Percentiles rank a stretch among this genome's conserved stretches.
Conservation (phyloP, 192 early-diverging fungal species). For the Backusella parvicylindrica region DNA sequence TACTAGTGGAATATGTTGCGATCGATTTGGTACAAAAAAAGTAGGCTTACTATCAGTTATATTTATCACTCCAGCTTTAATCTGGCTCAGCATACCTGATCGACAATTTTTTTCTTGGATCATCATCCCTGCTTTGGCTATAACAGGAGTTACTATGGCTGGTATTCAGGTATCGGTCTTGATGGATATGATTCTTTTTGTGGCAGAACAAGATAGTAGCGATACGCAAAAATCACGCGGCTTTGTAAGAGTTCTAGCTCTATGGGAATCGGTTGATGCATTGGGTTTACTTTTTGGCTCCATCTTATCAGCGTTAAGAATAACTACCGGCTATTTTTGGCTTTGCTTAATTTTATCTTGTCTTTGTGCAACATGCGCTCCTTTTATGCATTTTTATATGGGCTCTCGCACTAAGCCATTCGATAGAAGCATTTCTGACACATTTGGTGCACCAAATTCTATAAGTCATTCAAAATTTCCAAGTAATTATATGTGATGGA, state of each 20-base stretch:
- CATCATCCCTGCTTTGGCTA: not conserved
- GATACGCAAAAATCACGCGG: not conserved
- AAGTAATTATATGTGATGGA: not conserved
- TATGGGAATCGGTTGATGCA: not conserved
- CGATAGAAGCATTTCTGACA: not conserved
- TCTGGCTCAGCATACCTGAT: not conserved
- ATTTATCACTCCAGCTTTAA: not conserved
- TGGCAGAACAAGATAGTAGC: not conserved
- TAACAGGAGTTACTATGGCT: not conserved
- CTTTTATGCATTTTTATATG: conserved; percentile 1
- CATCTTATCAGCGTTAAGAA: not conserved
- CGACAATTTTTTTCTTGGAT: not conserved
- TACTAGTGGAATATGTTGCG: not conserved
- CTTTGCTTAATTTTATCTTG: not conserved
- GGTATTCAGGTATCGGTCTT: not conserved
- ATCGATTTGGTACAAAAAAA: conserved; percentile 3
- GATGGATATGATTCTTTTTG: not conserved
- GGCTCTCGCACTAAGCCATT: not conserved
- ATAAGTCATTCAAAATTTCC: not conserved
- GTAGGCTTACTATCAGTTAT: not conserved
- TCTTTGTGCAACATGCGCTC: not conserved
- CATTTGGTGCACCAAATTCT: not conserved
- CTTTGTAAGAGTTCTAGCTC: not conserved
- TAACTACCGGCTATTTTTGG: not conserved
- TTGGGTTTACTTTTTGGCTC: not conserved